A percentile compares a stretch with the other conserved stretches of the same genome.
Conservation (phyloP, 345 rosid genomes). For the Balakata baccata region DNA sequence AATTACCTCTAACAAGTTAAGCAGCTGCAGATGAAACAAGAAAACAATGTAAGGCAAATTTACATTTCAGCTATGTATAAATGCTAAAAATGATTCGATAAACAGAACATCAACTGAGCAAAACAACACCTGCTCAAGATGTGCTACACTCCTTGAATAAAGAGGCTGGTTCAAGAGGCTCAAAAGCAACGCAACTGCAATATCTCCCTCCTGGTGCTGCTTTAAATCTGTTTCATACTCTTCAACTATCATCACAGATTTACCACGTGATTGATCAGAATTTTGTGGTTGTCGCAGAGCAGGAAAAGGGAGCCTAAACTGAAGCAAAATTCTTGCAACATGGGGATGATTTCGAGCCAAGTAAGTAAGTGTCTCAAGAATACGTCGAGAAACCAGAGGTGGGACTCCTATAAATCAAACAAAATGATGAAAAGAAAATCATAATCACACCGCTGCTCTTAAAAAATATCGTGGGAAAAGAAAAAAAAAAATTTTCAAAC, state of each 20-base stretch:
- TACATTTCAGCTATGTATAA: neutral
- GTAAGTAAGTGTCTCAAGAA: slow-evolving; percentile 82
- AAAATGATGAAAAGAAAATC: slow-evolving; percentile 2
- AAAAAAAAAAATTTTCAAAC: neutral
- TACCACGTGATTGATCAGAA: slow-evolving; percentile 56
- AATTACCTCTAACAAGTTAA: slow-evolving; percentile 82
- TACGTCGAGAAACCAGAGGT: slow-evolving; percentile 85
- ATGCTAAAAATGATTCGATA: neutral
- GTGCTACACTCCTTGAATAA: slow-evolving; percentile 87
- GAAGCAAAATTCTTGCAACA: slow-evolving; percentile 79
- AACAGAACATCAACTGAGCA: neutral
- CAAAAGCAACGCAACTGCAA: slow-evolving; percentile 71
- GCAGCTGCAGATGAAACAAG: slow-evolving; percentile 50
- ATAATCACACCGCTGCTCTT: neutral
- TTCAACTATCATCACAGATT: slow-evolving; percentile 62
- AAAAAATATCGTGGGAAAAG: neutral
- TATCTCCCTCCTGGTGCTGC: slow-evolving; percentile 43
- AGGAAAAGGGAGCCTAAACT: slow-evolving; percentile 53
- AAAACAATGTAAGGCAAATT: slow-evolving; percentile 10
- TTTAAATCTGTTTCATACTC: slow-evolving; percentile 35
- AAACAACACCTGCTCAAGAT: slow-evolving; percentile 82
- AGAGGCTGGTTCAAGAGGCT: slow-evolving; percentile 91
- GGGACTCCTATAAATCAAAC: slow-evolving; percentile 60
- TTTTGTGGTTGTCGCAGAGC: slow-evolving; percentile 31
- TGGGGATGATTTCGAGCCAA: slow-evolving; percentile 78